Conservation (phyloP, 208 protist genomes). For the Crithidia brevicula region DNA sequence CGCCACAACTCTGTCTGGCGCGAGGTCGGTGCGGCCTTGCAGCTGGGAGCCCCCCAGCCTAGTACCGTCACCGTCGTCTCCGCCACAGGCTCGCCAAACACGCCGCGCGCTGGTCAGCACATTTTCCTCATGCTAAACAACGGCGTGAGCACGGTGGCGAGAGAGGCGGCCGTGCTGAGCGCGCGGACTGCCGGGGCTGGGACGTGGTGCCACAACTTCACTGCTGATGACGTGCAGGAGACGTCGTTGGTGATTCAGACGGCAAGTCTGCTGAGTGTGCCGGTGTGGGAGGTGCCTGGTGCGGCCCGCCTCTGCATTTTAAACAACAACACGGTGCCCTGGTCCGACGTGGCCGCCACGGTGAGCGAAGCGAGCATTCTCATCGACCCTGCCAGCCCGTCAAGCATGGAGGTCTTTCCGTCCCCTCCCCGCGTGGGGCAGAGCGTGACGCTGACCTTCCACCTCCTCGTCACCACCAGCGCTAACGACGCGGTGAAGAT, state of each 20-base stretch:
- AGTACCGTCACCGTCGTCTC: slow-evolving; percentile 38
- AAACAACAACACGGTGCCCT: slow-evolving; percentile 36
- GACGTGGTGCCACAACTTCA: slow-evolving; percentile 93
- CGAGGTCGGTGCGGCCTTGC: slow-evolving; percentile 57
- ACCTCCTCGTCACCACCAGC: slow-evolving; percentile 48
- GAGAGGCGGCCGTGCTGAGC: slow-evolving; percentile 48
- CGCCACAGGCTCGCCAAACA: slow-evolving; percentile 20
- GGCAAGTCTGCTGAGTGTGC: slow-evolving; percentile 51
- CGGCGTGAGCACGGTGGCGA: slow-evolving; percentile 8
- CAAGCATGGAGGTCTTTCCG: slow-evolving; percentile 64
- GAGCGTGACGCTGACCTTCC: slow-evolving; percentile 83
- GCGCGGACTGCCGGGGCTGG: slow-evolving; percentile 33
- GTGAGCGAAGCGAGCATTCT: slow-evolving; percentile 38
- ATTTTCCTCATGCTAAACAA: slow-evolving; percentile 55
- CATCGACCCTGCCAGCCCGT: slow-evolving; percentile 63
- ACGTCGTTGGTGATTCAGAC: slow-evolving; percentile 49
- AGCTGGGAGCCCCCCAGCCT: slow-evolving; percentile 51
- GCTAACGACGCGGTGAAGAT: slow-evolving; percentile 65
- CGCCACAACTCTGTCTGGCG: slow-evolving; percentile 51
- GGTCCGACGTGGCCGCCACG: slow-evolving; percentile 64
- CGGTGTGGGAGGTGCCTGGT: slow-evolving; percentile 72
- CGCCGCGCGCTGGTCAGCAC: slow-evolving; percentile 79
- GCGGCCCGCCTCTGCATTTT: slow-evolving; percentile 65
- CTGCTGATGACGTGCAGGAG: slow-evolving; percentile 50
- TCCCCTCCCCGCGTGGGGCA: slow-evolving; percentile 84